Percentiles rank a stretch among this genome's conserved stretches.
Conservation (phyloP, 2,329 filamentous ascomycete species). For the Fusarium lateritium region DNA sequence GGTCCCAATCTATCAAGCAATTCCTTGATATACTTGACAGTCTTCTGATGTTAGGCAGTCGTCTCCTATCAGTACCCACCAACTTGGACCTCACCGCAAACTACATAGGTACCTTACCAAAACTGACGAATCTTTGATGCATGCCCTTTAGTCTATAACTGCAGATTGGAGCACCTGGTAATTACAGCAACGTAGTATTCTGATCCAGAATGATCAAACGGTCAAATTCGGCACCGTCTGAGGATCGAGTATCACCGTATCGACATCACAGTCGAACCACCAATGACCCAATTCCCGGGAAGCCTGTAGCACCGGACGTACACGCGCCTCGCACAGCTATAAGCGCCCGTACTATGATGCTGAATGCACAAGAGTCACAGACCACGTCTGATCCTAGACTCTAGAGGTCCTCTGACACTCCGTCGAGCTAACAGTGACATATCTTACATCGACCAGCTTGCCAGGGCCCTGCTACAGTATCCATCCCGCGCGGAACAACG, state of each 20-base stretch:
- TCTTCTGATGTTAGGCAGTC: conserved; percentile 26
- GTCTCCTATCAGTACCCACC: conserved; percentile 16
- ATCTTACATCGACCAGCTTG: conserved; percentile 1
- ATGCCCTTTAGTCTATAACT: conserved; percentile 11
- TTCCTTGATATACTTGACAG: conserved; percentile 13
- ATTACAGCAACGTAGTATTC: too few relatives aligned
- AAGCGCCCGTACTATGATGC: conserved; percentile 15
- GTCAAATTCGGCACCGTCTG: conserved; percentile 3
- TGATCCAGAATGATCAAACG: not conserved
- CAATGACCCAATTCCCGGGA: conserved; percentile 31
- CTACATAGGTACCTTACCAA: conserved; percentile 9
- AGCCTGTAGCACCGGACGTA: conserved; percentile 19
- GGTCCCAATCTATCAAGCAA: conserved; percentile 14
- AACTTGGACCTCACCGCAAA: conserved; percentile 39
- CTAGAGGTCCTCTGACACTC: too few relatives aligned
- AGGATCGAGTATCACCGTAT: conserved; percentile 11
- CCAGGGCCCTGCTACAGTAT: conserved; percentile 3
- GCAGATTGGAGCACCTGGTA: conserved; percentile 1
- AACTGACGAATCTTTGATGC: conserved; percentile 15
- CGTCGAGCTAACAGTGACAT: conserved; percentile 8
- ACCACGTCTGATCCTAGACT: conserved; percentile 6
- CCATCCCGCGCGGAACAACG: conserved; percentile 14
- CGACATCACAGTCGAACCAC: conserved; percentile 40
- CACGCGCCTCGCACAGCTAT: conserved; percentile 11
- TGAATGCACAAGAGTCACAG: conserved; percentile 24